These are phyloP conservation scores for Curvularia verruculosa DNA, from an alignment of 2,329 filamentous ascomycete species.

Conservation along the genomic window DNA sequence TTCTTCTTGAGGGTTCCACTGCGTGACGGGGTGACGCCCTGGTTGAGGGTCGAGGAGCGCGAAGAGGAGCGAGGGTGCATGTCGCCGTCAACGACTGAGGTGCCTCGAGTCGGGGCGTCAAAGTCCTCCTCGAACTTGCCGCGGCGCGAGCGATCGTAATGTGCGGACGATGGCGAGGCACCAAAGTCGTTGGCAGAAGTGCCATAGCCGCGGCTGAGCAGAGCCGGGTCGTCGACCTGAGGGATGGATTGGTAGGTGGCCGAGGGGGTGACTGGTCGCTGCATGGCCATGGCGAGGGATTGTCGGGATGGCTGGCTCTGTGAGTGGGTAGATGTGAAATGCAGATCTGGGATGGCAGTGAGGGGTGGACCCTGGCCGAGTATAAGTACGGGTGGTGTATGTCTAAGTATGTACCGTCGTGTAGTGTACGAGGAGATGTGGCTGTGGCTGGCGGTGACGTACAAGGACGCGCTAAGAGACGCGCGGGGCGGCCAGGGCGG, in stretches of 20 bases:
- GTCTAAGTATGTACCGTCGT: too few relatives aligned
- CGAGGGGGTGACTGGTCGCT: conserved; percentile 29
- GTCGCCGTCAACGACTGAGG: conserved; percentile 64
- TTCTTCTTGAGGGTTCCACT: conserved; percentile 89
- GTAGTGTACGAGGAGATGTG: too few relatives aligned
- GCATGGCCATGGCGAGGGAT: conserved; percentile 31
- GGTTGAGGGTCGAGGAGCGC: conserved; percentile 51
- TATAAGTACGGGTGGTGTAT: conserved; percentile 7
- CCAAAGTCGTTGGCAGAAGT: conserved; percentile 49
- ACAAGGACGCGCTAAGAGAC: conserved; percentile 18
- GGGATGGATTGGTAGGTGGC: conserved; percentile 47
- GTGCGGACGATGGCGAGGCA: conserved; percentile 38
- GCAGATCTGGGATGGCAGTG: conserved; percentile 6
- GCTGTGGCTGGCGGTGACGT: conserved; percentile 32
- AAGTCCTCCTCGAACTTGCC: conserved; percentile 73
- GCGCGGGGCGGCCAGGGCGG: conserved; percentile 22
- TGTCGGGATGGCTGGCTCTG: conserved; percentile 8
- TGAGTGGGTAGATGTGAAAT: neutral
- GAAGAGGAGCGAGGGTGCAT: conserved; percentile 68
- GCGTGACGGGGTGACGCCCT: conserved; percentile 59
- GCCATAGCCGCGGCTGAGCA: conserved; percentile 47
- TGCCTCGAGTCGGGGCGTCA: conserved; percentile 70
- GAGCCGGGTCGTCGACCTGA: conserved; percentile 43
- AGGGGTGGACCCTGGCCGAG: conserved; percentile 12
- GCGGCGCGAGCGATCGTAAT: conserved; percentile 29